Evolutionary conservation across 2,329 filamentous ascomycete genomes (phyloP).

Genomic region (Talaromyces marneffei): DNA sequence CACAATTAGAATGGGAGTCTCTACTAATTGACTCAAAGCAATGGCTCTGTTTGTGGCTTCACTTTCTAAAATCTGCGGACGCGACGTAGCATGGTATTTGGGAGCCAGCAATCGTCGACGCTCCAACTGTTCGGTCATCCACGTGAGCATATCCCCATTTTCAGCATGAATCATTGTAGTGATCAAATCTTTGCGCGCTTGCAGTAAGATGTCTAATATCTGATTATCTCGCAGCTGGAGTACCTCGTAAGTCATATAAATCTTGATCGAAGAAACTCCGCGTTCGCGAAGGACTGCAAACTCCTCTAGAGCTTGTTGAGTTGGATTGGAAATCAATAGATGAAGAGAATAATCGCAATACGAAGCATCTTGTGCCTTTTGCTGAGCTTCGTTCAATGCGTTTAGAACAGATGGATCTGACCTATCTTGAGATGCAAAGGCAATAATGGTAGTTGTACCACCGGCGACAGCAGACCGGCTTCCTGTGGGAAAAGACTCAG

Average conservation of each 20-base stretch:
- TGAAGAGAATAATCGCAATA: conserved; percentile 51
- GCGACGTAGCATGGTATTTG: conserved; percentile 39
- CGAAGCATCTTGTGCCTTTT: conserved; percentile 39
- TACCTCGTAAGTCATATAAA: conserved; percentile 46
- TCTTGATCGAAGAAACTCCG: conserved; percentile 43
- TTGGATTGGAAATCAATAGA: conserved; percentile 36
- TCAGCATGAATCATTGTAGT: conserved; percentile 39
- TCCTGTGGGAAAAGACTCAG: background rate
- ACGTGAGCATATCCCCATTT: conserved; percentile 41
- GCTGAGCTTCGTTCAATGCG: conserved; percentile 40
- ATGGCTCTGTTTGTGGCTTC: conserved; percentile 49
- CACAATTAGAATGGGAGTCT: conserved; percentile 50
- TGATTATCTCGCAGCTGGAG: conserved; percentile 38
- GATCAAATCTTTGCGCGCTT: conserved; percentile 37
- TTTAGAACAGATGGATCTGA: conserved; percentile 41
- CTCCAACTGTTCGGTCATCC: conserved; percentile 34
- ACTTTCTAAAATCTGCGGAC: conserved; percentile 38
- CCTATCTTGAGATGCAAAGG: conserved; percentile 45
- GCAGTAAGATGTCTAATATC: conserved; percentile 40
- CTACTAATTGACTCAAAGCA: conserved; percentile 44
- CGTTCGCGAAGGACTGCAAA: conserved; percentile 33
- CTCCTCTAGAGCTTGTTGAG: conserved; percentile 27
- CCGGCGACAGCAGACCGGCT: conserved; percentile 42
- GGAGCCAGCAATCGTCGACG: conserved; percentile 30
- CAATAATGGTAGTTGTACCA: conserved; percentile 46